Base-by-base conservation (phyloP, 2,329 filamentous ascomycete species). In the Diplodia intermedia region DNA sequence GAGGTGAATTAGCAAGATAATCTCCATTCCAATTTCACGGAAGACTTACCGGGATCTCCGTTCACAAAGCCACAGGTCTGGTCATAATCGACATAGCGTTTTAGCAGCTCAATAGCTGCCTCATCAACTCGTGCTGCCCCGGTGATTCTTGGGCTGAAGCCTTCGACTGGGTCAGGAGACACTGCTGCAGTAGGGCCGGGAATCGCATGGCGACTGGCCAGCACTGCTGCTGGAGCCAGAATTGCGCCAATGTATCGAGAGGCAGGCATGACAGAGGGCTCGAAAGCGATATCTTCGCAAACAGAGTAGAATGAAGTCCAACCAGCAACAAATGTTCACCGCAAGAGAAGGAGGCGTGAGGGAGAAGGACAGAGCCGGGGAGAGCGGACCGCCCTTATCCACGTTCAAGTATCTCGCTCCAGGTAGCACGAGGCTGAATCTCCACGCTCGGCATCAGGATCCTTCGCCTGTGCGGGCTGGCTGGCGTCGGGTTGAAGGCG, bases 31-130 rank as follows among this genome's bases (percentile, higher is more conserved):
- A 12, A 8, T 14, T 12, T 29, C 29, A 38, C 38, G n/a, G 49
- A 40, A 40, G 3, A 43, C 71, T 60, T 71, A 78, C 77, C 70
- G 57, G 71, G 71, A 9, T 70, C 49, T 14, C 72, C 77, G 31
- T 72, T 74, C 1, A 76, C 68, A 56, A 72, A 78, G 38, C 75
- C 77, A 67, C 76, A 79, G 8, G 74, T 77, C 14, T 74, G 75
- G 26, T 70, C 69, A 9, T 63, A 63, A 3, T 66, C 70, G 29
- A 71, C 56, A 31, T 73, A 70, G 3, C 76, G 76, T 36, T 65
- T 74, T 63, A 75, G 75, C 9, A 79, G 71, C 47, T 72, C 72
- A 26, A 76, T 69, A 11, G 47, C 63, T 18, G 66, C 70, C 4
- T 73, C 36, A 15, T 71, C 70, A 20, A 63, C 14, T n/a, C 23